Conservation (phyloP, 495 filamentous ascomycete genomes). For the Hypoxylon crocopeplum region DNA sequence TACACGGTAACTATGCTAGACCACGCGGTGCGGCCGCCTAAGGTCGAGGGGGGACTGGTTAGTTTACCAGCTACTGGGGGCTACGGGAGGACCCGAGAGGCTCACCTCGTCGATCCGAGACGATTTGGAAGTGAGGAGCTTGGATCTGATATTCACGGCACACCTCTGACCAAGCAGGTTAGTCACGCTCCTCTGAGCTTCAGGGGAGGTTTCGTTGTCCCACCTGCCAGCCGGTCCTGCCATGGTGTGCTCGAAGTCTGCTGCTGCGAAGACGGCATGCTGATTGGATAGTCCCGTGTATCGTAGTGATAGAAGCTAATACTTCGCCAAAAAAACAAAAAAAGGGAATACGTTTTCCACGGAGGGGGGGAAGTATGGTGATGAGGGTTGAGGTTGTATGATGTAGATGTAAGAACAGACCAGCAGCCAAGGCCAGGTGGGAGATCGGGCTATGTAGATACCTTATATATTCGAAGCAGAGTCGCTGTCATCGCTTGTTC, state of each 20-base stretch:
- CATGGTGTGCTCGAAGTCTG: conserved; percentile 36
- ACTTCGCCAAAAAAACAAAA: too few species aligned
- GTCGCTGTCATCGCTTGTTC: conserved; percentile 20
- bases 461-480: conserved; percentile 34
- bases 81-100: conserved; percentile 3
- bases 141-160: conserved; percentile 63
- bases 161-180: conserved; percentile 55
- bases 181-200: conserved; percentile 12
- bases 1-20: conserved; percentile 72
- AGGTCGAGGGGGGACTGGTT: conserved; percentile 6
- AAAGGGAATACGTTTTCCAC: background rate
- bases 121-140: conserved; percentile 70
- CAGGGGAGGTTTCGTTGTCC: conserved; percentile 7
- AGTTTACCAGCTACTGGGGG: conserved; percentile 3
- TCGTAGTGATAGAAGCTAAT: conserved; percentile 12
- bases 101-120: conserved; percentile 82
- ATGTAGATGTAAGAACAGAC: conserved; percentile 19
- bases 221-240: conserved; percentile 48
- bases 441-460: conserved; percentile 22
- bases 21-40: conserved; percentile 93
- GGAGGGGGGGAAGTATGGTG: background rate
- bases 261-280: conserved; percentile 37
- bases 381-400: conserved; percentile 8
- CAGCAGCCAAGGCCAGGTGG: conserved; percentile 12
- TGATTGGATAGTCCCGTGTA: conserved; percentile 23